These are phyloP conservation scores for Paracamarosporium sp. DNA, from an alignment of 2,329 filamentous ascomycete species.

Conservation along the genomic window DNA sequence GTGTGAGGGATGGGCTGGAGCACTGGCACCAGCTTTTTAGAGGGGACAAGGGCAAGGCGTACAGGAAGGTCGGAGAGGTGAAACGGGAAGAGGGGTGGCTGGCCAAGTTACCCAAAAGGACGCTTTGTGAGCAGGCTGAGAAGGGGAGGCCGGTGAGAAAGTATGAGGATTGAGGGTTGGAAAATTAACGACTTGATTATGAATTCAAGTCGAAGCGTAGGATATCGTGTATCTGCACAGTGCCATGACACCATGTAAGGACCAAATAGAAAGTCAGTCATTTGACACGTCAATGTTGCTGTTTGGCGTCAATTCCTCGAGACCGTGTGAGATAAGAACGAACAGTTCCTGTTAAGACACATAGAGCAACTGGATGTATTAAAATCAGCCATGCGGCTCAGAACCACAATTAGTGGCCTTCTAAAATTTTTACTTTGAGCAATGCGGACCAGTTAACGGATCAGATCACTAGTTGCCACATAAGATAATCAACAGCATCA, in stretches of 20 bases:
- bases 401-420: no score
- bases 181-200: no score
- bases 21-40: conserved; percentile 86
- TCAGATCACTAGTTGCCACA: not conserved
- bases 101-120: conserved; percentile 62
- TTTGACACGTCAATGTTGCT: not conserved
- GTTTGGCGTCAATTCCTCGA: no score
- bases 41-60: conserved; percentile 74
- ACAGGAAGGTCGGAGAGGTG: conserved; percentile 79
- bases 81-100: conserved; percentile 68
- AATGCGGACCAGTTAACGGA: not conserved
- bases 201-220: not conserved
- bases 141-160: conserved; percentile 67
- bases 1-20: conserved; percentile 71
- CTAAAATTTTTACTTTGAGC: no score
- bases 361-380: no score
- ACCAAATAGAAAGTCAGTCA: no score
- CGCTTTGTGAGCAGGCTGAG: conserved; percentile 74
- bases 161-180: conserved; percentile 26
- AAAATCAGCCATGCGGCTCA: no score
- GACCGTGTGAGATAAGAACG: no score
- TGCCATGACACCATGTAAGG: not conserved
- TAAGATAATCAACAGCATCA: not conserved
- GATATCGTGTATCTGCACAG: not conserved
- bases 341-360: no score